Evolutionary conservation across 345 rosid genomes (phyloP), one percentile per base, ranked within the genome.

Genomic region (Eucalyptus rudis): DNA sequence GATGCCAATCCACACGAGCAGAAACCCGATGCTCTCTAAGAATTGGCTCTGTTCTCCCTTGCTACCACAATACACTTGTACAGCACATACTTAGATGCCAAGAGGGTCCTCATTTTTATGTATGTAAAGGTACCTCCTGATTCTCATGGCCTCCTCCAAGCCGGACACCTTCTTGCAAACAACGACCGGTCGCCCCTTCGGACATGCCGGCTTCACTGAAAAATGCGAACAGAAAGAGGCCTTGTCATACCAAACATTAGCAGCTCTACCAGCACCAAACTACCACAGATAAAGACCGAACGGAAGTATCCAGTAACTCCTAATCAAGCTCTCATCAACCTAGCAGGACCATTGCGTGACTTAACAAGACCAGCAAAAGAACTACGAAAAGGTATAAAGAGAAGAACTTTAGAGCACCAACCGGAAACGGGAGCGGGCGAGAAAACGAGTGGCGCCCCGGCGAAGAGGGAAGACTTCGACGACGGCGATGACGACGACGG

Each of bases 121-220:
- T 40, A 76, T 22, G 84, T 71, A 76, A 40, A 29, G 43, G 44
- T 91, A 95, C 98, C 96, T 95, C 88, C 91, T 91, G 86, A 96
- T 94, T 93, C 96, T 93, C 94, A 96, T 89, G 89, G 95, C 96
- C 91, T 96, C 98, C 88, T 96, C 97, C 86, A 96, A 87, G 7
- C 95, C 95, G 19, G 94, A 95, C 8, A 94, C 24, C 90, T 88
- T 95, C 94, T 89, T 96, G 56, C 95, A 92, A 54, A 86, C 92
- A 24, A 96, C 90, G 14, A 93, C 87, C 54, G 94, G 91, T 44
- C 89, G 90, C 47, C 88, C 90, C 2, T 33, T 71, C 25, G 45
- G 83, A 76, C 83, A 76, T 5, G 83, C 1, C 47, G 43, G 83
- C 83, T 76, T 36, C 12, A 76, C 83, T 76, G 83, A 36, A 36